Evolutionary conservation across 73 alveolate species (phyloP).

Genomic region (Tetrahymena malaccensis): DNA sequence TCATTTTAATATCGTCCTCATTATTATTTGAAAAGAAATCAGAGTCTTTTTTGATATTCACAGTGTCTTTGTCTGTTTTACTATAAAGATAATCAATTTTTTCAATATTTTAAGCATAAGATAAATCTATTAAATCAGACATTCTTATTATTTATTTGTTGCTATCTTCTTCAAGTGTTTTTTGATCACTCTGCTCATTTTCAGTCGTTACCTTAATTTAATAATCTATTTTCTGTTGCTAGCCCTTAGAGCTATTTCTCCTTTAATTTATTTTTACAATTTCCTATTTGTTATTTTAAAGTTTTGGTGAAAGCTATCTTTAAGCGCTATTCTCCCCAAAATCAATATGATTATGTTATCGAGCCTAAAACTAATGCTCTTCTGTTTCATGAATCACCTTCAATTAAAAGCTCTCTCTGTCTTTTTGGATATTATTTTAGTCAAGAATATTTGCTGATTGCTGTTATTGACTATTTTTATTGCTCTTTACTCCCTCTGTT

Average conservation of each 20-base stretch:
- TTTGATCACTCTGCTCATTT: not conserved
- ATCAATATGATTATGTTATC: not conserved
- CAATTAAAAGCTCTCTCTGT: not conserved
- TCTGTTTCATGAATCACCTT: not conserved
- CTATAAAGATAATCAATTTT: not conserved
- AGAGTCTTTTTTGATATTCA: not conserved
- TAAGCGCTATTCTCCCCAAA: not conserved
- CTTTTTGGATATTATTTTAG: not conserved
- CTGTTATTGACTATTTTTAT: not conserved
- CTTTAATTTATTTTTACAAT: not conserved
- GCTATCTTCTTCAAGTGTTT: not conserved
- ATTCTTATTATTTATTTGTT: not conserved
- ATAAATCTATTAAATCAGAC: not conserved
- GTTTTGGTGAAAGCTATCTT: not conserved
- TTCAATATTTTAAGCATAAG: not conserved
- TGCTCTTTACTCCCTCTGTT: not conserved
- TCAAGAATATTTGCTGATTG: not conserved
- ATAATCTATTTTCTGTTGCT: not conserved
- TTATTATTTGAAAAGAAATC: not conserved
- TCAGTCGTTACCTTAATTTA: not conserved
- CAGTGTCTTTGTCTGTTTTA: not conserved
- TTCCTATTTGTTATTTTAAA: not conserved
- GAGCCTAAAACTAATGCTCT: not conserved
- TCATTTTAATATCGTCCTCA: not conserved
- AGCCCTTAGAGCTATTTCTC: not conserved